Base-by-base conservation (phyloP, 352 stramenopile species). In the Globisporangium orthogonon region DNA sequence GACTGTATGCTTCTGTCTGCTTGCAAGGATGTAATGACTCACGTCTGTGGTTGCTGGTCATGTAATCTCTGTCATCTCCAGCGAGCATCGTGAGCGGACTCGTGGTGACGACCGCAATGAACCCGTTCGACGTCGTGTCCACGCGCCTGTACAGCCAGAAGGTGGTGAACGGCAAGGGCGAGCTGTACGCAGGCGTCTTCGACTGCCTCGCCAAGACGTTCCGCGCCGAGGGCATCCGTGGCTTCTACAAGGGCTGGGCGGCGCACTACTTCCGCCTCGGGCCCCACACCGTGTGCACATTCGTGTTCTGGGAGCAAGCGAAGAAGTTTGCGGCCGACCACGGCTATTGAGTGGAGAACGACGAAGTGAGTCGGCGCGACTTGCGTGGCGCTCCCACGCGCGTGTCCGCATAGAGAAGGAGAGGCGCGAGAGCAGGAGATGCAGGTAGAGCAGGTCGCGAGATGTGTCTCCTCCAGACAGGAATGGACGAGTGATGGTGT, bases 61-160 rank as follows among this genome's bases (percentile, higher is more conserved):
- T 23, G 23, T 23, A 23, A 23, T 23, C 23, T 23, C 23, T 23
- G 23, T 23, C 23, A 23, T 23, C 23, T 23, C 23, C 56, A 94
- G 83, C 85, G 43, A 95, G 85, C 56, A 70, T 91, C 18, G 76
- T 95, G 54, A 93, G 71, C 29, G 85, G 85, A 18, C 50, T 95
- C 7, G 79, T 80, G 15, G 83, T 95, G 45, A 89, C 83, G 56
- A 93, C 79, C 33, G 77, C 82, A 15, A 95, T 95, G 83, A 95
- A 95, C 65, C 85, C 85, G 29, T 90, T 95, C 62, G 85, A 95
- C 60, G 85, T 95, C 30, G 81, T 95, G 39, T 93, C 83, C 11
- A 95, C 85, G 48, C 79, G 85, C 37, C 61, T 95, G 58, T 95
- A 95, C 76, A 93, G 83, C 51, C 85, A 95, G 58, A 87, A 88